A percentile compares a stretch with the other conserved stretches of the same genome.
Evolutionary conservation across 768 basidiomycete species (phyloP).

Genomic region (Lepiota venenata): DNA sequence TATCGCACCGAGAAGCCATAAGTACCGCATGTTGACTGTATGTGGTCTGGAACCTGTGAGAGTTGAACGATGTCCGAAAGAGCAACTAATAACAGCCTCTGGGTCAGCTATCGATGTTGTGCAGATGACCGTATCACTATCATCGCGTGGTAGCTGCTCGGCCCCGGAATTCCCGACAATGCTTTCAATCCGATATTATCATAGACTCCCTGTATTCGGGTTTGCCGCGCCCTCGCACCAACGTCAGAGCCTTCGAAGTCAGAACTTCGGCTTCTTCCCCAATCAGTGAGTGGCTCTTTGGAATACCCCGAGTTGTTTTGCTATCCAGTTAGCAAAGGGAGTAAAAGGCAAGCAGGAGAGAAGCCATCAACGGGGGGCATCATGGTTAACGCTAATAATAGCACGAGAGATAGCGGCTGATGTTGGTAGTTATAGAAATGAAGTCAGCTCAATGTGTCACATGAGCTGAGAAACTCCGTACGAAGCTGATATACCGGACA

Average conservation of each 20-base stretch:
- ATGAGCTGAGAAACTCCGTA: background rate
- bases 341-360: background rate
- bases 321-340: background rate
- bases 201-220: too few species aligned
- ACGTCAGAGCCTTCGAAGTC: too few species aligned
- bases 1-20: background rate
- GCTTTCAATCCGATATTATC: too few species aligned
- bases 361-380: background rate
- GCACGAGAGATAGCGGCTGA: background rate
- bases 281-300: too few species aligned
- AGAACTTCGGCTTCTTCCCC: too few species aligned
- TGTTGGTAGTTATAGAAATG: background rate
- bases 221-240: too few species aligned
- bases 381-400: background rate
- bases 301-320: too few species aligned
- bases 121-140: background rate
- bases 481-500: background rate
- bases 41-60: background rate
- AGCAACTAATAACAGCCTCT: background rate
- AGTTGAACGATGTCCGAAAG: background rate
- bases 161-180: background rate
- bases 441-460: background rate
- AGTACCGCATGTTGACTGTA: background rate
- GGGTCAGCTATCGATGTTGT: background rate
- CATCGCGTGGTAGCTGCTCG: background rate